Evolutionary conservation across 1,139 yeast genomes (phyloP), one percentile per base, ranked within the genome.

Genomic region (Sporopachydermia cereana): DNA sequence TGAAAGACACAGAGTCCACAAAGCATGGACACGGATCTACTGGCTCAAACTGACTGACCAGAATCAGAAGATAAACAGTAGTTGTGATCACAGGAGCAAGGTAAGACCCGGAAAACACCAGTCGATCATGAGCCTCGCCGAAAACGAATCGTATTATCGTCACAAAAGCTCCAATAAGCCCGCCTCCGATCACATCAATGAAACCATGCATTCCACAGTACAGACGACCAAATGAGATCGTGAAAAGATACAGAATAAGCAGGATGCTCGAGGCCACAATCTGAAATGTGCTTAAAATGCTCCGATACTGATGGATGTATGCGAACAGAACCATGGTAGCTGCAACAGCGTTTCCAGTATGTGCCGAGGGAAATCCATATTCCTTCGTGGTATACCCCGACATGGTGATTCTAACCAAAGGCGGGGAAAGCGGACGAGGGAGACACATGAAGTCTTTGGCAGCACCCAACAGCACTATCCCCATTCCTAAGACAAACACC

Each of bases 181-280:
- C 64, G 2, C 98, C 98, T 9, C 76, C 63, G 1, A 67, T 46
- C 3, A 91, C 69, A 59, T 91, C 98, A 27, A 84, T 64, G 50
- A 84, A 76, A 2, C 98, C 98, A 62, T 91, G 98, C 98, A 91
- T 91, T 3, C 98, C 98, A 61, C 96, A 89, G 63, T 91, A 91
- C 4, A 91, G 60, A 47, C 98, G 69, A 24, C 98, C 98, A 51
- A 77, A 62, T 1, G 84, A 75, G 51, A 91, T 68, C 9, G 93
- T 78, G 23, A 69, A 50, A 56, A 79, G 82, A 58, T 89, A 88
- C 16, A 74, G 41, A 1, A 62, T 44, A 30, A 61, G 52, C 14
- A 60, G 42, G 2, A 53, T 45, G 44, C 55, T 53, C 23, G 48
- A 50, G 16, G 43, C 45, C 23, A 21, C 20, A 3, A 34, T 3